A percentile compares a stretch with the other conserved stretches of the same genome.
Evolutionary conservation across 2,329 filamentous ascomycete species (phyloP).

Genomic region (Calonectria leucothoes): DNA sequence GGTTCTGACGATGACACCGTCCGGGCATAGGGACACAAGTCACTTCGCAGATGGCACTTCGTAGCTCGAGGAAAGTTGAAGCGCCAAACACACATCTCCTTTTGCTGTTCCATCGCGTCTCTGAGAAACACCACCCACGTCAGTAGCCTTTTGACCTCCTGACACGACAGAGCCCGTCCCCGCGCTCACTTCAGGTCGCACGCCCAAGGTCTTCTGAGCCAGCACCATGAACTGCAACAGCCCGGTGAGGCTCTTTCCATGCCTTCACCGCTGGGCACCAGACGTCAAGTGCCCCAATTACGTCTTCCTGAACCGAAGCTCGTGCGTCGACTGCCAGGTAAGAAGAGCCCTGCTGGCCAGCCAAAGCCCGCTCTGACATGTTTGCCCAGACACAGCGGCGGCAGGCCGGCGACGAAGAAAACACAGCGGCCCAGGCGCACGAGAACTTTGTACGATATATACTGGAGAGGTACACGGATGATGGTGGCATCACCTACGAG

Average conservation of each 20-base stretch:
- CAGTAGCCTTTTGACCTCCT: conserved; percentile 5
- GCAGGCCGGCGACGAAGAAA: conserved; percentile 25
- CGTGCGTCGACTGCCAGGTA: conserved; percentile 40
- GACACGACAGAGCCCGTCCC: conserved; percentile 1
- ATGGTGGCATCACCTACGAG: conserved; percentile 37
- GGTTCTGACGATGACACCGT: neutral
- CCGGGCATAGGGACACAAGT: neutral
- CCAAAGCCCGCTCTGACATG: conserved; percentile 7
- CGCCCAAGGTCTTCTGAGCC: conserved; percentile 11
- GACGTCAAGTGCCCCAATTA: conserved; percentile 40
- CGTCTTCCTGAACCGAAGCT: conserved; percentile 38
- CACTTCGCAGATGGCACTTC: conserved; percentile 7
- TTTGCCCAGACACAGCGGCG: conserved; percentile 24
- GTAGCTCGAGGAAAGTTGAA: neutral
- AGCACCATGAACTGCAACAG: conserved; percentile 32
- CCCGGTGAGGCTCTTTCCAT: conserved; percentile 34
- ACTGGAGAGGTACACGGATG: conserved; percentile 37
- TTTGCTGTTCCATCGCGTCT: neutral
- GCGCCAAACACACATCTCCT: neutral
- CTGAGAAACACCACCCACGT: conserved; percentile 13
- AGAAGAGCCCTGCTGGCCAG: neutral
- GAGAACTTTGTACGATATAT: conserved; percentile 39
- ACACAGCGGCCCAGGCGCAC: conserved; percentile 35
- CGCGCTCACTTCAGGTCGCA: conserved; percentile 9
- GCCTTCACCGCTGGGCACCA: conserved; percentile 37